Evolutionary conservation across 805 yeast species (phyloP).

Genomic region (Ogataea ramenticola): DNA sequence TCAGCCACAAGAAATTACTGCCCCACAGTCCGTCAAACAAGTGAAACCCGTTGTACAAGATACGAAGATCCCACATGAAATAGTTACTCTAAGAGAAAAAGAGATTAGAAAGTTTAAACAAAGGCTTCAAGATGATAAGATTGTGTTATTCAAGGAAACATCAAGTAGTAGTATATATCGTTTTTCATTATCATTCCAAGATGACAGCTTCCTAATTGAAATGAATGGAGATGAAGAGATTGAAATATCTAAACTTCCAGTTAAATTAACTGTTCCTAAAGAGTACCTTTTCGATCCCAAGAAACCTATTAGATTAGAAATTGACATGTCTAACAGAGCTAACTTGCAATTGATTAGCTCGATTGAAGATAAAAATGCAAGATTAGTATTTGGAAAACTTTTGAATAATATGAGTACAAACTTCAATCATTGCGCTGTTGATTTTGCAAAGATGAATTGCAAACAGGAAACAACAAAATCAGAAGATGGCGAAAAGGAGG

Average conservation of each 20-base stretch:
- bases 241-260: conserved; percentile 17
- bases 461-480: background rate
- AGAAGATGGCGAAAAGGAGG: background rate
- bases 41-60: conserved; percentile 1
- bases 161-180: conserved; percentile 21
- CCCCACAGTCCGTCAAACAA: conserved; percentile 1
- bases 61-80: conserved; percentile 5
- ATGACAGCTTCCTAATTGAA: conserved; percentile 22
- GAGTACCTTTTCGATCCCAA: conserved; percentile 22
- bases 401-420: conserved; percentile 23
- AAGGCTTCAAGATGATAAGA: conserved; percentile 14
- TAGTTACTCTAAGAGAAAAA: conserved; percentile 7
- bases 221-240: conserved; percentile 19
- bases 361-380: conserved; percentile 20
- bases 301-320: conserved; percentile 20
- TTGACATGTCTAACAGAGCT: conserved; percentile 24
- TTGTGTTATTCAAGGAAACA: conserved; percentile 22
- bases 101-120: conserved; percentile 22
- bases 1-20: background rate
- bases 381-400: conserved; percentile 24
- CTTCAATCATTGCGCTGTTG: conserved; percentile 17
- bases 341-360: conserved; percentile 20
- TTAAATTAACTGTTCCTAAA: conserved; percentile 24
- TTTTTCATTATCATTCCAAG: conserved; percentile 17
- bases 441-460: conserved; percentile 10